phyloP scores from a whole-genome alignment of 768 basidiomycete genomes.

The Collybiopsis luxurians region DNA sequence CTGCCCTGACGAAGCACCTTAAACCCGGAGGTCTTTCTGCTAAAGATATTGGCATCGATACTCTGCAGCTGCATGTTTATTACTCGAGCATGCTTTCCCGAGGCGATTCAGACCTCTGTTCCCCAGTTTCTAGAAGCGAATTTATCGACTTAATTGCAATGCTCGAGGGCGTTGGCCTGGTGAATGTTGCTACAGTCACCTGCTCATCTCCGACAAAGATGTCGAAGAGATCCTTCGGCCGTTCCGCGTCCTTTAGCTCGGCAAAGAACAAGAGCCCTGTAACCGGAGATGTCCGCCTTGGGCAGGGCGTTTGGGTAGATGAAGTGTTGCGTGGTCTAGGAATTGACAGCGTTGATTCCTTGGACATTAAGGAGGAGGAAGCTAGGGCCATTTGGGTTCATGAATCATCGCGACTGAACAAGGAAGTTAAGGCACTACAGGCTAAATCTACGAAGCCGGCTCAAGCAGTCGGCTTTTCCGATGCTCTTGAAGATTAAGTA shows the following conservation, averaged over 20 bases:
- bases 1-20: constrained; percentile 54
- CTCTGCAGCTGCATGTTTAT: constrained; percentile 59
- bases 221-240: constrained; percentile 50
- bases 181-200: constrained; percentile 38
- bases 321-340: constrained; percentile 75
- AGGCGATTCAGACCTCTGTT: constrained; percentile 51
- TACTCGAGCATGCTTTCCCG: constrained; percentile 60
- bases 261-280: constrained; percentile 31
- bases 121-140: constrained; percentile 70
- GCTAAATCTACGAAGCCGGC: not conserved
- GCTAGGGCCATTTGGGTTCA: constrained; percentile 26
- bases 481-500: constrained; percentile 10
- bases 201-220: constrained; percentile 41
- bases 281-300: constrained; percentile 50
- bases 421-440: constrained; percentile 5
- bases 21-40: constrained; percentile 28
- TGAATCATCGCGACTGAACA: constrained; percentile 8
- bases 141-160: constrained; percentile 71
- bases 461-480: not conserved
- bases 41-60: constrained; percentile 45
- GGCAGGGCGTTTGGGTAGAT: constrained; percentile 60
- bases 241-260: constrained; percentile 55
- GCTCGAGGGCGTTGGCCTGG: constrained; percentile 71
- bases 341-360: constrained; percentile 17
- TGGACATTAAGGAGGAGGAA: constrained; percentile 48